Base-by-base conservation (phyloP, 2,329 filamentous ascomycete genomes). In the Cercospora janseana region DNA sequence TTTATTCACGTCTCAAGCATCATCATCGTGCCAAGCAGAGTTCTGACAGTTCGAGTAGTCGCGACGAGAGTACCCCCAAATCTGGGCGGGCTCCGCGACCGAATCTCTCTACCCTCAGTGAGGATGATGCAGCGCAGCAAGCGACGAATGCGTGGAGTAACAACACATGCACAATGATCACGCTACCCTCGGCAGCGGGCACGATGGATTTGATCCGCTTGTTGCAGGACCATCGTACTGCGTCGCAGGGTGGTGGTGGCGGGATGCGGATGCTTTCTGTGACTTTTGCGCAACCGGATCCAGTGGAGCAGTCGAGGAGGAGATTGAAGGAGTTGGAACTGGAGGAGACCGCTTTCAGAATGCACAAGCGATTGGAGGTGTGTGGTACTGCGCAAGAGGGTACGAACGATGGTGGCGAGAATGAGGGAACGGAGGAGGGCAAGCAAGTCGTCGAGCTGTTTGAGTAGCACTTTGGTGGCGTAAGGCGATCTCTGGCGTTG, bases 391-490 rank as follows among this genome's bases (percentile, higher is more conserved):
- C 40, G 18, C 24, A 26, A 26, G 44, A 47, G 24, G 44, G n/a
- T n/a, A n/a, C 34, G 12, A 12, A 38, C 4, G 44, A 38, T 13
- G 44, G 40, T n/a, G 42, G 16, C 18, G 43, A 31, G 23, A 31
- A 47, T 23, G 31, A 49, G 38, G 46, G 4, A 9, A 45, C 49
- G 15, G 18, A 40, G 13, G 32, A 32, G 20, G 6, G 24, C 16
- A 29, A 12, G 21, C 23, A 47, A 8, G 15, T n/a, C 26, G 29
- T 28, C 48, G 43, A 32, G 41, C 18, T 26, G 18, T 27, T 28
- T 24, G 29, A 56, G 44, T 54, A 56, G 45, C 47, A 46, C 27
- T 45, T 51, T 34, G 24, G 51, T 45, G 56, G 56, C 41, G 53
- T 49, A 40, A 48, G 55, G 52, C 49, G 55, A 34, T 41, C 45